A percentile compares a stretch with the other conserved stretches of the same genome.
Conservation (phyloP, 1,284 basidiomycete genomes). For the Phylloboletellus chloephorus region DNA sequence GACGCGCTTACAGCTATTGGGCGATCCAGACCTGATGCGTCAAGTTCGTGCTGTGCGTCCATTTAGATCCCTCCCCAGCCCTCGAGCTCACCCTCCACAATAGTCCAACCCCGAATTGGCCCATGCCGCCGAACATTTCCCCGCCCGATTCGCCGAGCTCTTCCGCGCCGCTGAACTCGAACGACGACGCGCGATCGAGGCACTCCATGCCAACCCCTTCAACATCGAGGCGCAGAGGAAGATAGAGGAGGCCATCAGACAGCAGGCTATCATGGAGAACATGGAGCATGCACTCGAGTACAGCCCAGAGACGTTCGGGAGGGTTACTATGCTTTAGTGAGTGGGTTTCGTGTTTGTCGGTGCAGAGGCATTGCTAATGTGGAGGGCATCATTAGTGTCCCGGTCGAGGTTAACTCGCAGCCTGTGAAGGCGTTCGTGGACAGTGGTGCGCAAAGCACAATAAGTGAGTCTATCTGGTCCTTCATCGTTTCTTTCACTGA, state of each 20-base stretch:
- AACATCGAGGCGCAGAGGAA: slow-evolving; percentile 87
- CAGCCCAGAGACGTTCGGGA: slow-evolving; percentile 89
- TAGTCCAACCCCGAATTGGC: slow-evolving; percentile 84
- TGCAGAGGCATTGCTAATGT: slow-evolving; percentile 14
- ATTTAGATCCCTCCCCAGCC: background rate
- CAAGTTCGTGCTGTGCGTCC: slow-evolving; percentile 62
- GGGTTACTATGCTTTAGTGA: slow-evolving; percentile 95
- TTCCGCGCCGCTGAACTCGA: slow-evolving; percentile 51
- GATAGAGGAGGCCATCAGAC: slow-evolving; percentile 92
- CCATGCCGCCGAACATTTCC: slow-evolving; percentile 62
- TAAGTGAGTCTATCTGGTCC: slow-evolving; percentile 58
- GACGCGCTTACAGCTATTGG: slow-evolving; percentile 83
- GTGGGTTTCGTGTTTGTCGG: slow-evolving; percentile 24
- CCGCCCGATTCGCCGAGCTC: slow-evolving; percentile 69
- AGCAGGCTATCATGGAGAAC: slow-evolving; percentile 88
- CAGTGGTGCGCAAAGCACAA: slow-evolving; percentile 94
- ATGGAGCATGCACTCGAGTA: slow-evolving; percentile 90
- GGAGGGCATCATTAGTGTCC: slow-evolving; percentile 46
- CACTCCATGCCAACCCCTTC: slow-evolving; percentile 81
- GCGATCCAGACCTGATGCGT: slow-evolving; percentile 75
- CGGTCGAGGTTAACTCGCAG: slow-evolving; percentile 87
- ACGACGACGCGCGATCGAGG: slow-evolving; percentile 60
- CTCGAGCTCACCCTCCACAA: slow-evolving; percentile 19
- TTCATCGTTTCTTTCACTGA: slow-evolving; percentile 11
- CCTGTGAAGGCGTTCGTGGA: slow-evolving; percentile 97